Base-by-base conservation (phyloP, 768 basidiomycete genomes). In the Calvatia gigantea region DNA sequence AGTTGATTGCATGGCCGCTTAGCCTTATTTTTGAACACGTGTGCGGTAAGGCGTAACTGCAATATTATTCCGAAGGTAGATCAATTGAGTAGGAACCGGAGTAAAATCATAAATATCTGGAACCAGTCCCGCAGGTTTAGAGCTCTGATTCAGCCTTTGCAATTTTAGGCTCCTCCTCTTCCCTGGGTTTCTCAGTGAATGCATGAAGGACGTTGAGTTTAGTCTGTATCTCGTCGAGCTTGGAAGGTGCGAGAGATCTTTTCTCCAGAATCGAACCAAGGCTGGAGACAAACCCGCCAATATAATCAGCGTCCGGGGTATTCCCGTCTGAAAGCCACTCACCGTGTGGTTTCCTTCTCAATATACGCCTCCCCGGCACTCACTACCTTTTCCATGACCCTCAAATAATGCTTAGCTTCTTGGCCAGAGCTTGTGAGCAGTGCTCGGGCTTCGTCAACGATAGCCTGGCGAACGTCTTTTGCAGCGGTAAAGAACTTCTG, bases 181-280 rank as follows among this genome's bases (percentile, higher is more conserved):
- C 73, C 60, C 70, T 70, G 6, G 65, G 67, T 59, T 79, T 72
- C 59, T 71, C 70, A 31, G 66, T 58, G 58, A 93, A 92, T 0
- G 88, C 82, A 14, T 72, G 68, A 45, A 94, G 80, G 62, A 98
- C 82, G 75, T 98, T 98, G 51, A 83, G 79, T 75, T 96, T 98
- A 68, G 90, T 81, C 72, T 91, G 89, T 66, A 98, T 86, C 74
- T 98, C 94, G 67, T 99, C 97, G 39, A 94, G 72, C 73, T 98
- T 98, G 38, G 77, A 71, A 0, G 81, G 77, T 6, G 88, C 77
- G 39, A 98, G 75, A n/a, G 76, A 84, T 46, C 87, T 85, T 70
- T 94, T 96, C 63, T 75, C 71, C 56, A 95, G 78, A 64, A 96
- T 89, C 58, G 82, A 81, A 56, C 76, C 77, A 59, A 94, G 75